Percentiles rank a stretch among this genome's conserved stretches.
These are phyloP conservation scores for Trichocladium uniseriatum DNA, from an alignment of 495 filamentous ascomycete species.

Conservation along the genomic window DNA sequence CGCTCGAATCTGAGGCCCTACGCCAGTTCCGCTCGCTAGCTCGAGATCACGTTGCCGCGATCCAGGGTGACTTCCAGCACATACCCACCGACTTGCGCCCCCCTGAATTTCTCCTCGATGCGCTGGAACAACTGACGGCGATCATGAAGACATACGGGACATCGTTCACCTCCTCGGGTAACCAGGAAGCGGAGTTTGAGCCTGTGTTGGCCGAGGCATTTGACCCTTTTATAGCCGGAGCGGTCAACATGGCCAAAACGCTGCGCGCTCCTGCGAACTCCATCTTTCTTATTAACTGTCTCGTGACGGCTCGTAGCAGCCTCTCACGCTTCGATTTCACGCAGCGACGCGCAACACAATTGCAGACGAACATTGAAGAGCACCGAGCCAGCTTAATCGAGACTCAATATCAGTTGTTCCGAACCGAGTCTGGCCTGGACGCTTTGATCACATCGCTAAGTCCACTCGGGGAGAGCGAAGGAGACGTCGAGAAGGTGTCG, in stretches of 20 bases:
- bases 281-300: conserved; percentile 79
- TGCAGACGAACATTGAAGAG: conserved; percentile 39
- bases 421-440: conserved; percentile 63
- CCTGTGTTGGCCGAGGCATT: conserved; percentile 73
- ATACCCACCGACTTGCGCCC: conserved; percentile 61
- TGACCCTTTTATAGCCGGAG: conserved; percentile 72
- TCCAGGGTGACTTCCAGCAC: conserved; percentile 61
- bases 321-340: conserved; percentile 52
- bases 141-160: conserved; percentile 78
- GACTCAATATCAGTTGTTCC: conserved; percentile 58
- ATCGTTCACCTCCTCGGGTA: conserved; percentile 51
- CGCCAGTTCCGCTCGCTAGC: conserved; percentile 73
- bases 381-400: conserved; percentile 42
- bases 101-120: conserved; percentile 76
- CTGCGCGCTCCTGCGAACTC: conserved; percentile 47
- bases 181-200: conserved; percentile 59
- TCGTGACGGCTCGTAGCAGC: conserved; percentile 46
- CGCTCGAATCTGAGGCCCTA: conserved; percentile 67
- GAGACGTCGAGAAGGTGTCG: conserved; percentile 28
- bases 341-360: conserved; percentile 27
- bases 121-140: conserved; percentile 61
- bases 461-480: conserved; percentile 26
- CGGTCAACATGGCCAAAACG: conserved; percentile 56
- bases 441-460: conserved; percentile 55
- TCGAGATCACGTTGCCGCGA: conserved; percentile 62